Evolutionary conservation across 257 asterid species (phyloP), one percentile per base, ranked within the genome.

Genomic region (Catharanthus roseus): DNA sequence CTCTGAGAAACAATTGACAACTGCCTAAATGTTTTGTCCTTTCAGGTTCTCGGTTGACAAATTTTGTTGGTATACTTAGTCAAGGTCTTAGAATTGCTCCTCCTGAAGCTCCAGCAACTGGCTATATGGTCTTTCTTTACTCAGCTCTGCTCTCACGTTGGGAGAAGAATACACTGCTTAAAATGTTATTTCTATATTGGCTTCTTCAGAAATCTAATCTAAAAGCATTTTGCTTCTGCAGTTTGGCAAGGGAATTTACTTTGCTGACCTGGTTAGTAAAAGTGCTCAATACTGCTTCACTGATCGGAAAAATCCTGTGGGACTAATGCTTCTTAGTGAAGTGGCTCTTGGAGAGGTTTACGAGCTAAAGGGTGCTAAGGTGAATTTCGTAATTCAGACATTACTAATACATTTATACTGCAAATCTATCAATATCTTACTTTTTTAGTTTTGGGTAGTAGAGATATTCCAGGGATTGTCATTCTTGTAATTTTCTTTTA

Each of bases 41-140:
- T 69, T 68, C 87, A 95, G 97, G 97, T 74, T 95, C 99, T 23
- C 85, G 97, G 62, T 66, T 95, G 82, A 95, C 99, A 77, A 95
- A 95, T 76, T 95, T 89, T 77, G 87, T 95, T 58, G 99, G 99
- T 78, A 95, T 95, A 70, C 96, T 95, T 47, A 91, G 90, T 82
- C 97, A 95, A 89, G 99, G 99, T 64, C 82, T 95, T 73, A 82
- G 99, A 81, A 86, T 95, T 78, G 99, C 97, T 79, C 99, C 99
- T 70, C 97, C 97, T 12, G 99, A 95, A 89, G 99, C 99, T 76
- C 99, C 99, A 49, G 84, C 93, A 72, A 89, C 99, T 6, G 99
- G 99, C 70, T 95, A 91, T 82, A 95, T 95, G 99, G 99, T 95
- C 76, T 75, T 60, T 51, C 69, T 57, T 69, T 36, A 42, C 11